A percentile compares a stretch with the other conserved stretches of the same genome.
These are phyloP conservation scores for Trichosphaerium sp. DNA, from an alignment of 78 protist species.

Conservation along the genomic window DNA sequence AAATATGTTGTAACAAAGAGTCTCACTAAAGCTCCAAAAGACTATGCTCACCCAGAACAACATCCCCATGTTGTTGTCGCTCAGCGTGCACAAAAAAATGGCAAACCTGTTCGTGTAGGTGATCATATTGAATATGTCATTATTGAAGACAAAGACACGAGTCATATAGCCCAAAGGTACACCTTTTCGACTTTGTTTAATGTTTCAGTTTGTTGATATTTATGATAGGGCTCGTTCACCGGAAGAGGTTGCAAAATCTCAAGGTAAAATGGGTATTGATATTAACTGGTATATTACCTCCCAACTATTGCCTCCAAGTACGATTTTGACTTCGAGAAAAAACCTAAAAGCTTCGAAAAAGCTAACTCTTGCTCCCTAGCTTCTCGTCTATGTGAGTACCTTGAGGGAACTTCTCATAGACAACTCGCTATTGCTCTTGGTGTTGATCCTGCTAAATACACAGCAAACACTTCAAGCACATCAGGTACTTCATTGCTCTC, in stretches of 20 bases:
- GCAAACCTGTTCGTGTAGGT: conserved; percentile 57
- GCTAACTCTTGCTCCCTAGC: too few species aligned
- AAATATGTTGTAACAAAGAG: conserved; percentile 69
- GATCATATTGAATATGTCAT: conserved; percentile 87
- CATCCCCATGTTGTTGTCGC: conserved; percentile 94
- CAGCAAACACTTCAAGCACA: too few species aligned
- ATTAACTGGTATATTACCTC: conserved; percentile 39
- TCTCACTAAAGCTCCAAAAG: conserved; percentile 74
- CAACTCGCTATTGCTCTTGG: too few species aligned
- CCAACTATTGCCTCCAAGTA: conserved; percentile 48
- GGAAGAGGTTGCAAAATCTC: background rate
- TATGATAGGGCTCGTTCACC: conserved; percentile 31
- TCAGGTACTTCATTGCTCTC: too few species aligned
- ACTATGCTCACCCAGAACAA: conserved; percentile 75
- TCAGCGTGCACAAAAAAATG: conserved; percentile 9
- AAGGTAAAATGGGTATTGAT: conserved; percentile 2
- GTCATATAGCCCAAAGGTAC: conserved; percentile 10
- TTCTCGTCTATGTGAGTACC: too few species aligned
- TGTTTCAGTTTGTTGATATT: too few species aligned
- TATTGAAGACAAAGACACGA: conserved; percentile 29
- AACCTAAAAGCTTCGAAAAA: too few species aligned
- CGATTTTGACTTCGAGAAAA: too few species aligned
- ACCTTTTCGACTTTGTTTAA: too few species aligned
- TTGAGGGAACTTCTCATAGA: too few species aligned
- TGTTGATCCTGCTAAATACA: too few species aligned